phyloP scores from a whole-genome alignment of 2,329 filamentous ascomycete species.

The Aspergillus unguis region DNA sequence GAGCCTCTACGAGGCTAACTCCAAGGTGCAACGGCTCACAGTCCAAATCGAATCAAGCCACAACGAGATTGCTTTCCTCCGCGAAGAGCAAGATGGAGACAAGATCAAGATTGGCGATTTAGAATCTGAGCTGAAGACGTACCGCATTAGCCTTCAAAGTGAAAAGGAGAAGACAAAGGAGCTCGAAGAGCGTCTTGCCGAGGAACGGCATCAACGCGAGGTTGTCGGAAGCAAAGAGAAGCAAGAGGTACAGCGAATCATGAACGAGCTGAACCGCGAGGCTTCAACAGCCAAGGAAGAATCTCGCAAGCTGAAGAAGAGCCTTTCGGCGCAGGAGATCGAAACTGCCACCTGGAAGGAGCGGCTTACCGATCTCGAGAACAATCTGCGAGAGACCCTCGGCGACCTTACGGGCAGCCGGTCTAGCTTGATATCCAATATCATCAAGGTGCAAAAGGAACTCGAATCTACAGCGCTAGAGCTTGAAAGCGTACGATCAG shows the following conservation, averaged over 20 bases:
- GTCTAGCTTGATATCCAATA: slow-evolving; percentile 79
- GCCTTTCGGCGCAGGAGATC: slow-evolving; percentile 74
- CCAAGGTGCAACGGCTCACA: slow-evolving; percentile 80
- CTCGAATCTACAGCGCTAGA: slow-evolving; percentile 80
- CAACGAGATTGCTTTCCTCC: slow-evolving; percentile 87
- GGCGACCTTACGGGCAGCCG: slow-evolving; percentile 84
- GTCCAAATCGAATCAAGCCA: slow-evolving; percentile 92
- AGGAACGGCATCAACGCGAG: slow-evolving; percentile 82
- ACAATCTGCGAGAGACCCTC: slow-evolving; percentile 78
- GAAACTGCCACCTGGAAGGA: slow-evolving; percentile 91
- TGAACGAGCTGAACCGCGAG: slow-evolving; percentile 89
- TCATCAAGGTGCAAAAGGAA: slow-evolving; percentile 82
- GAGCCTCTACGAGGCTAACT: slow-evolving; percentile 77
- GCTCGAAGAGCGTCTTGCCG: slow-evolving; percentile 69
- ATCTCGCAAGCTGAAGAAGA: slow-evolving; percentile 75
- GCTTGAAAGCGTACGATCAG: slow-evolving; percentile 71
- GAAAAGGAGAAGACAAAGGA: slow-evolving; percentile 75
- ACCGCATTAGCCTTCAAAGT: slow-evolving; percentile 76
- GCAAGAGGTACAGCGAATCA: slow-evolving; percentile 87
- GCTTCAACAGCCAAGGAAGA: slow-evolving; percentile 81
- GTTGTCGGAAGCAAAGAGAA: slow-evolving; percentile 84
- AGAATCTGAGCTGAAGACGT: slow-evolving; percentile 74
- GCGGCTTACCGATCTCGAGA: slow-evolving; percentile 83
- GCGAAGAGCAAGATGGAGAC: slow-evolving; percentile 94
- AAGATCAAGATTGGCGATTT: slow-evolving; percentile 97